Base-by-base conservation (phyloP, 768 basidiomycete species). In the Guyanaporus albipodus region DNA sequence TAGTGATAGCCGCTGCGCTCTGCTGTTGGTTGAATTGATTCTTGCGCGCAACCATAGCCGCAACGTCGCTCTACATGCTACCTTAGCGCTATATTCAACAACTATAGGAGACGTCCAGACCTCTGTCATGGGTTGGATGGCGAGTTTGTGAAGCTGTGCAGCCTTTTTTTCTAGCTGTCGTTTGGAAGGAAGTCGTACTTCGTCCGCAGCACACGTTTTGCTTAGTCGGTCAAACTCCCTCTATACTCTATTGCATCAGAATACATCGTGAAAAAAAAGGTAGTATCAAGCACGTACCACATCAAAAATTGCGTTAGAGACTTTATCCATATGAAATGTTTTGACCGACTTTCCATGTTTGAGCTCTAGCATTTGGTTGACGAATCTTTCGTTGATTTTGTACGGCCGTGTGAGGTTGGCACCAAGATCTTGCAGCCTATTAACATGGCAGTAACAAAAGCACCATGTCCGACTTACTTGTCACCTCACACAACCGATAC, bases 401-500 rank as follows among this genome's bases (percentile, higher is more conserved):
- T 93, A 93, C 0, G 83, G 75, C 61, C 86, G 85, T 24, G 76
- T 67, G 15, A 68, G 57, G 34, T 81, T 75, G 37, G 70, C 63
- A 22, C 73, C 70, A 35, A 86, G 67, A 60, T 76, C 80, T 78
- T 78, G 51, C 19, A 44, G 11, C 52, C 47, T 34, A 33, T 52
- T 42, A 49, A 47, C n/a, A n/a, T 28, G 27, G 31, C 8, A 32
- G 34, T 6, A 18, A 10, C 15, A 39, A 44, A 11, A 48, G 19
- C 38, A 17, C 33, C 26, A 34, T 29, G 39, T n/a, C 41, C 22
- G 23, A 73, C 89, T 55, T 46, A 93, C 93, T 79, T 17, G 69
- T 66, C 29, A 98, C 73, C 67, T 89, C 79, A 60, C 91, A 93
- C 38, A 93, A 76, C 45, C 94, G 79, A 66, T 97, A 97, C 18